These are phyloP conservation scores for Dicorynia guianensis DNA, from an alignment of 306 rosid species.

Conservation along the genomic window DNA sequence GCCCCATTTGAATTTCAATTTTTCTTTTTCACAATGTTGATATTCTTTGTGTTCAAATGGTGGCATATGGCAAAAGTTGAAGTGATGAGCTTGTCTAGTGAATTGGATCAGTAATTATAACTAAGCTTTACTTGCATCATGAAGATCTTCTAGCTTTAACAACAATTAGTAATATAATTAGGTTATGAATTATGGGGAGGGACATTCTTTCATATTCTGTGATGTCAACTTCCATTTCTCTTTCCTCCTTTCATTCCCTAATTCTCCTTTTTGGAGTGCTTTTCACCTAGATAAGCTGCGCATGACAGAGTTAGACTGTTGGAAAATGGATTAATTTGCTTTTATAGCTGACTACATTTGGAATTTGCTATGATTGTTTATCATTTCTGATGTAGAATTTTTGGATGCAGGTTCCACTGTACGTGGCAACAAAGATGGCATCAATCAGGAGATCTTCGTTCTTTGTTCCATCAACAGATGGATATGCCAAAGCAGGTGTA, in stretches of 20 bases:
- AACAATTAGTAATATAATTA: too few relatives aligned
- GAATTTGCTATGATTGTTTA: too few relatives aligned
- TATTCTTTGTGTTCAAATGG: background rate
- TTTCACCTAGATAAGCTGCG: too few relatives aligned
- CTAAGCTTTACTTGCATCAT: too few relatives aligned
- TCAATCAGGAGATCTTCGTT: constrained; percentile 89
- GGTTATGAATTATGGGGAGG: constrained; percentile 12
- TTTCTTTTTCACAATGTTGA: background rate
- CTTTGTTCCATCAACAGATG: constrained; percentile 87
- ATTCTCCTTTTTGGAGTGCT: background rate
- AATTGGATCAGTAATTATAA: too few relatives aligned
- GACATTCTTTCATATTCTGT: background rate
- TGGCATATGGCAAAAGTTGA: too few relatives aligned
- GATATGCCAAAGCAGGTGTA: constrained; percentile 77
- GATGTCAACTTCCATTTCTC: background rate
- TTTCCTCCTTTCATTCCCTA: constrained; percentile 3
- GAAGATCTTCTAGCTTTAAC: too few relatives aligned
- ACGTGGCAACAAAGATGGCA: constrained; percentile 99
- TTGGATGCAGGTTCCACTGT: constrained; percentile 76
- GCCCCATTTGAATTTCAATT: background rate
- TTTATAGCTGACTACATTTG: background rate
- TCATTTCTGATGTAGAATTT: constrained; percentile 37
- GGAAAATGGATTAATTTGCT: constrained; percentile 20
- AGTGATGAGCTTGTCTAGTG: too few relatives aligned
- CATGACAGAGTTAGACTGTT: background rate